phyloP scores from a whole-genome alignment of 2,329 filamentous ascomycete genomes.

The Fusarium paranaense region DNA sequence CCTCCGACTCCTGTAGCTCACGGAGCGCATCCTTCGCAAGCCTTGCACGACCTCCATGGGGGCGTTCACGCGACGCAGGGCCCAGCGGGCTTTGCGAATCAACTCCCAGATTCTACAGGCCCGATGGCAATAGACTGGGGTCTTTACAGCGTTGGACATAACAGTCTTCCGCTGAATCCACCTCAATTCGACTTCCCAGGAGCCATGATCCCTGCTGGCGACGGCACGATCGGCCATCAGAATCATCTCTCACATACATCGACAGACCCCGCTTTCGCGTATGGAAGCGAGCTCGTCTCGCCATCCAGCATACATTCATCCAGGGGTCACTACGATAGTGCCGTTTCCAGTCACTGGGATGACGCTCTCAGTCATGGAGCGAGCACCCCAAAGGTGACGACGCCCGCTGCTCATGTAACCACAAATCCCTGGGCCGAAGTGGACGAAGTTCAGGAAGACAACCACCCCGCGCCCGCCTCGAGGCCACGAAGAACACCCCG shows the following conservation, averaged over 20 bases:
- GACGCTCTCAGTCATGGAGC: constrained; percentile 37
- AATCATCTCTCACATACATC: constrained; percentile 31
- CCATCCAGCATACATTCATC: constrained; percentile 41
- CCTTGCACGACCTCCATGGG: constrained; percentile 23
- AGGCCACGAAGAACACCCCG: constrained; percentile 35
- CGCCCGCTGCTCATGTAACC: constrained; percentile 33
- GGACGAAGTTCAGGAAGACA: constrained; percentile 28
- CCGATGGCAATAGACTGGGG: constrained; percentile 41
- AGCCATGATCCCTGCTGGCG: constrained; percentile 23
- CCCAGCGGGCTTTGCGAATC: constrained; percentile 26
- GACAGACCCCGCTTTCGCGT: constrained; percentile 31
- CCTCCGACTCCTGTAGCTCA: constrained; percentile 12
- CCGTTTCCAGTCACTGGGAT: constrained; percentile 34
- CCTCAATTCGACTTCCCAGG: constrained; percentile 40
- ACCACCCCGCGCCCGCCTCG: constrained; percentile 11
- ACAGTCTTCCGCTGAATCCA: constrained; percentile 28
- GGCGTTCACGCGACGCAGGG: constrained; percentile 26
- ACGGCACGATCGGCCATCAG: constrained; percentile 27
- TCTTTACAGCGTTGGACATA: constrained; percentile 33
- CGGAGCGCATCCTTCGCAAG: constrained; percentile 17
- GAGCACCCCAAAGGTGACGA: constrained; percentile 41
- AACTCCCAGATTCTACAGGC: constrained; percentile 17
- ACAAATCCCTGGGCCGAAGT: constrained; percentile 43
- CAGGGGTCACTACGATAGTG: constrained; percentile 29
- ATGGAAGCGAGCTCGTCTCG: constrained; percentile 37